Percentiles rank a stretch among this genome's conserved stretches.
phyloP scores from a whole-genome alignment of 768 basidiomycete genomes.

The Multifurca ochricompacta region DNA sequence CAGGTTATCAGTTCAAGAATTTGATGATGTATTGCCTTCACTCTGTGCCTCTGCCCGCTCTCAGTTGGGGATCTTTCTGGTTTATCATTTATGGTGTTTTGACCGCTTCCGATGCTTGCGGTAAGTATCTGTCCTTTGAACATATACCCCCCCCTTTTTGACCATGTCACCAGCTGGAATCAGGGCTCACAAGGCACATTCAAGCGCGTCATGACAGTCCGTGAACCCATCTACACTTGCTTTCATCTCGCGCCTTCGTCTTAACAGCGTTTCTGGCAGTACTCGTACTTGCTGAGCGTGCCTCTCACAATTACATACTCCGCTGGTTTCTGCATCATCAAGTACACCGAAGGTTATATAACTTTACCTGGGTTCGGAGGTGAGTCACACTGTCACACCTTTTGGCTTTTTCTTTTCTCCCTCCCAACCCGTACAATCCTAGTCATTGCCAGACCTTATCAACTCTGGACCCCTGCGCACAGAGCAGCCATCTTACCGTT shows the following conservation, averaged over 20 bases:
- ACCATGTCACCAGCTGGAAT: conserved; percentile 47
- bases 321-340: conserved; percentile 60
- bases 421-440: neutral
- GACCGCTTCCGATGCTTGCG: conserved; percentile 69
- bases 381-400: conserved; percentile 23
- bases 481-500: conserved; percentile 55
- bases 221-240: conserved; percentile 26
- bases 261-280: conserved; percentile 35
- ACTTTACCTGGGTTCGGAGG: conserved; percentile 39
- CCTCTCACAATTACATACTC: conserved; percentile 56
- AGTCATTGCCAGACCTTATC: conserved; percentile 64
- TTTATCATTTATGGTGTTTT: conserved; percentile 74
- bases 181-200: conserved; percentile 63
- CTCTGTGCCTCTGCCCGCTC: too few species aligned
- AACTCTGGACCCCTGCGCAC: conserved; percentile 44
- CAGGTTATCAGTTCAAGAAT: too few species aligned
- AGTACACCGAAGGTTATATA: conserved; percentile 62
- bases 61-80: conserved; percentile 57
- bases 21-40: neutral
- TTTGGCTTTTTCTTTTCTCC: neutral
- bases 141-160: neutral
- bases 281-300: conserved; percentile 60
- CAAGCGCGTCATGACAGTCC: conserved; percentile 79
- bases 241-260: too few species aligned
- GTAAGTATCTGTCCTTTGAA: conserved; percentile 30